Conservation (phyloP, 192 early-diverging fungal species). For the Spizellomyces sp. region DNA sequence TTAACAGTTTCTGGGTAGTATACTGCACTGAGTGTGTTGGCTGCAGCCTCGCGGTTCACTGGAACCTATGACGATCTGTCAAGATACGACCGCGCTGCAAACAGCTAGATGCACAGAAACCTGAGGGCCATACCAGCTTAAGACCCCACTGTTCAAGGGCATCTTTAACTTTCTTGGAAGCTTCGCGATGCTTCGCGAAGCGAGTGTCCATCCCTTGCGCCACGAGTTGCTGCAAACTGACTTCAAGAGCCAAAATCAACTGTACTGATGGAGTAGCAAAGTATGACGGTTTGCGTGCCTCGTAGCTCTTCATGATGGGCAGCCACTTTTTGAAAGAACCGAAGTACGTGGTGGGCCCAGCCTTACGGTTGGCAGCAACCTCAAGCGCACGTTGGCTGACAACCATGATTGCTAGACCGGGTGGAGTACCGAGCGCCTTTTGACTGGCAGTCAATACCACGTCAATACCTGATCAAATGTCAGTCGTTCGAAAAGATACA, state of each 20-base stretch:
- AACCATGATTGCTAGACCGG: conserved; percentile 88
- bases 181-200: conserved; percentile 77
- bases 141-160: conserved; percentile 70
- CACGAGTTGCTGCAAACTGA: conserved; percentile 78
- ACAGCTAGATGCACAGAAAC: not conserved
- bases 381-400: conserved; percentile 74
- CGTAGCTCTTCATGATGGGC: conserved; percentile 96
- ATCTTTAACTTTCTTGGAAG: conserved; percentile 72
- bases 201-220: conserved; percentile 70
- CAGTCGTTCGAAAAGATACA: not conserved
- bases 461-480: conserved; percentile 60
- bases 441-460: conserved; percentile 91
- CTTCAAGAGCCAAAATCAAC: conserved; percentile 84
- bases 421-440: conserved; percentile 94
- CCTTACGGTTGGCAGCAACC: conserved; percentile 70
- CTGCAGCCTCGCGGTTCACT: conserved; percentile 44
- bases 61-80: conserved; percentile 33
- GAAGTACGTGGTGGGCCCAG: conserved; percentile 86
- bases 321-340: conserved; percentile 92
- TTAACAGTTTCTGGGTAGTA: conserved; percentile 86
- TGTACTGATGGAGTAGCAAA: conserved; percentile 98
- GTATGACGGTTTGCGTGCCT: conserved; percentile 87
- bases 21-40: conserved; percentile 52
- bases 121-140: conserved; percentile 65
- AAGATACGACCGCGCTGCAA: too few relatives aligned